phyloP scores from a whole-genome alignment of 768 basidiomycete genomes.

The Boletus vinaceobasis region DNA sequence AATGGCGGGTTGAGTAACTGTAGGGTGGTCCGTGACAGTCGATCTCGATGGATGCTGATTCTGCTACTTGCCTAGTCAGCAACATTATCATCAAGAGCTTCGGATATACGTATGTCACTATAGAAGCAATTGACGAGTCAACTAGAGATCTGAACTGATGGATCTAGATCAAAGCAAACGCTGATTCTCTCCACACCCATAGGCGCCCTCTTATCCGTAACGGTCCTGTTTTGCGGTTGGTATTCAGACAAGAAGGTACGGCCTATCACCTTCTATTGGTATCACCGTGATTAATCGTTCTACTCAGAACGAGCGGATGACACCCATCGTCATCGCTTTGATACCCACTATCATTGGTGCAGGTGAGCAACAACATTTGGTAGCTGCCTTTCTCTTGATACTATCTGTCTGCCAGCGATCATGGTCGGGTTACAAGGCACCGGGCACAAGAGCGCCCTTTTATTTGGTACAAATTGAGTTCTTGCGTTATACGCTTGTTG shows the following conservation, averaged over 20 bases:
- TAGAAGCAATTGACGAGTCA: neutral
- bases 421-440: conserved; percentile 52
- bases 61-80: conserved; percentile 39
- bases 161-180: conserved; percentile 52
- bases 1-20: conserved; percentile 65
- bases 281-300: neutral
- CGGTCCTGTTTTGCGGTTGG: conserved; percentile 55
- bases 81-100: conserved; percentile 62
- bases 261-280: neutral
- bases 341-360: conserved; percentile 58
- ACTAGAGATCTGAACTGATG: neutral
- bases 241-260: conserved; percentile 61
- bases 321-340: conserved; percentile 55
- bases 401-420: conserved; percentile 33
- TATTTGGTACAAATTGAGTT: conserved; percentile 45
- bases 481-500: neutral
- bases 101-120: conserved; percentile 52
- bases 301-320: conserved; percentile 52
- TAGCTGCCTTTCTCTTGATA: neutral
- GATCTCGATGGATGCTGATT: neutral
- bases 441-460: conserved; percentile 46
- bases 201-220: conserved; percentile 48
- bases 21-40: conserved; percentile 29
- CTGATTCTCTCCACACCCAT: conserved; percentile 57
- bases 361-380: conserved; percentile 31